phyloP scores from a whole-genome alignment of 148 eudicot genomes.

The Rhododendron simsii region DNA sequence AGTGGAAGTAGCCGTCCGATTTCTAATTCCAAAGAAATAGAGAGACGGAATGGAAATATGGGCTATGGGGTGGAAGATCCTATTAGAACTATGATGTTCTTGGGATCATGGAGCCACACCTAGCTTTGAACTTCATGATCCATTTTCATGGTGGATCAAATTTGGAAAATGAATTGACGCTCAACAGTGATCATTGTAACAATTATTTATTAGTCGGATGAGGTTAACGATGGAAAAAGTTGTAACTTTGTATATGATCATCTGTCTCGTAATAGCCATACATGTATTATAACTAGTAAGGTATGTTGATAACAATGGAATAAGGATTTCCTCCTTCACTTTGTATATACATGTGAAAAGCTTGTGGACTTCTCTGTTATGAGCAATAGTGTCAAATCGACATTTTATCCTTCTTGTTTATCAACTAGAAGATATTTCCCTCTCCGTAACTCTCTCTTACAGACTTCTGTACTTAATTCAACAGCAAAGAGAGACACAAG shows the following conservation, averaged over 20 bases:
- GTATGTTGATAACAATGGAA: not conserved
- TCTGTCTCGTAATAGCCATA: not conserved
- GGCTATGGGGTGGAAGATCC: slow-evolving; percentile 49
- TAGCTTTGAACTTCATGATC: slow-evolving; percentile 11
- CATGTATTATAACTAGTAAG: not conserved
- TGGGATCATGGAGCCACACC: slow-evolving; percentile 78
- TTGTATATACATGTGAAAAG: not conserved
- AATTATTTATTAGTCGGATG: not conserved
- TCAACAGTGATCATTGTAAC: not conserved
- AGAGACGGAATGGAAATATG: slow-evolving; percentile 26
- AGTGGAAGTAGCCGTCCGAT: not conserved
- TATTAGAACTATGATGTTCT: slow-evolving; percentile 62
- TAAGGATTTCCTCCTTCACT: not conserved
- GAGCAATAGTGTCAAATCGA: not conserved
- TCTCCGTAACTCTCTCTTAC: not conserved
- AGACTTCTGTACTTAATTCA: not conserved
- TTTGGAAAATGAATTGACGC: not conserved
- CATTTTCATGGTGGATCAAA: not conserved
- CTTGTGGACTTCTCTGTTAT: not conserved
- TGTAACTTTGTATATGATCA: not conserved
- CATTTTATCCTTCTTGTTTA: not conserved
- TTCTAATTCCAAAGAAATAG: slow-evolving; percentile 19
- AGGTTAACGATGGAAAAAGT: not conserved
- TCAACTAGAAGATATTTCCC: not conserved
- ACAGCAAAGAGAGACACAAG: not conserved